A percentile compares a stretch with the other conserved stretches of the same genome.
These are phyloP conservation scores for Solanum gracilifrons DNA, from an alignment of 257 asterid species.

Conservation along the genomic window DNA sequence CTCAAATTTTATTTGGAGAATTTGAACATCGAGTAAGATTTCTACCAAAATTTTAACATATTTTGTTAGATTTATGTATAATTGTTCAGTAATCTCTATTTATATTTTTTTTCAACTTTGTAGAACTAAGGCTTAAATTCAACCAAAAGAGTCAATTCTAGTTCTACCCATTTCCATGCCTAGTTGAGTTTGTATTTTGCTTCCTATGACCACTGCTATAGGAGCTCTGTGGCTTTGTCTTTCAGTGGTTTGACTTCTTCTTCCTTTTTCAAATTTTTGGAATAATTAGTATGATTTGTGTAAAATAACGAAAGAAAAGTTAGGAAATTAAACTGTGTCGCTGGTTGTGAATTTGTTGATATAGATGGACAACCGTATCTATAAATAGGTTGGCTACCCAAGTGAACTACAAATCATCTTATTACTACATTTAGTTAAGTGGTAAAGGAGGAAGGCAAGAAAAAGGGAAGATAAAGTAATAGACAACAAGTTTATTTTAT, in stretches of 20 bases:
- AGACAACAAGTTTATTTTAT: background rate
- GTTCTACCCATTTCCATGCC: background rate
- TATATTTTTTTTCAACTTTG: too few relatives aligned
- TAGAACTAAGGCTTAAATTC: too few relatives aligned
- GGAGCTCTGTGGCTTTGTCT: background rate
- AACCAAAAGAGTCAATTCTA: too few relatives aligned
- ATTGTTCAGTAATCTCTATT: background rate
- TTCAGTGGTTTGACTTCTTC: background rate
- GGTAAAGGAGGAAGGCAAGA: background rate
- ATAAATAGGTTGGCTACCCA: background rate
- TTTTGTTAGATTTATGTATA: background rate
- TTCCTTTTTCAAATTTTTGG: background rate
- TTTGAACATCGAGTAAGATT: background rate
- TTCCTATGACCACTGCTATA: background rate
- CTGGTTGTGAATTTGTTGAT: background rate
- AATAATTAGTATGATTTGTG: background rate
- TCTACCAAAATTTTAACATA: too few relatives aligned
- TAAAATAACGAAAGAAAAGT: background rate
- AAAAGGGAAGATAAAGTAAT: background rate
- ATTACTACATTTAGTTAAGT: background rate
- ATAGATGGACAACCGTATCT: background rate
- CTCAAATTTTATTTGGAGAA: background rate
- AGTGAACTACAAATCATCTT: background rate
- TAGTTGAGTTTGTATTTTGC: slow-evolving; percentile 11
- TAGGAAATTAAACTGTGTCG: background rate